phyloP scores from a whole-genome alignment of 2,329 filamentous ascomycete species.

The Xenoacremonium recifei region DNA sequence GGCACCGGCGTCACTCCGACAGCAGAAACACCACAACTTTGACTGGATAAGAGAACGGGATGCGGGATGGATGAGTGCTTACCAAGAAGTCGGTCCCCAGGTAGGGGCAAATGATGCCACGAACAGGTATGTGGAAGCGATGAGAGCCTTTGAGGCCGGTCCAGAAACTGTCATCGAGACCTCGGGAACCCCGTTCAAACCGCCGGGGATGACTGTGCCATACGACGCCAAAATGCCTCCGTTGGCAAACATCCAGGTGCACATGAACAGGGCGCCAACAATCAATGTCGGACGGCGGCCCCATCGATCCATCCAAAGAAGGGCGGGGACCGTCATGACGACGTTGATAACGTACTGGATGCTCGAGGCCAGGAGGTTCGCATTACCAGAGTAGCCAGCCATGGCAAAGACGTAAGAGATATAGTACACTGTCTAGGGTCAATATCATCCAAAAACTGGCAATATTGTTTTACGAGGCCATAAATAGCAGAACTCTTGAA shows the following conservation, averaged over 20 bases:
- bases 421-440: conserved; percentile 55
- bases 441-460: not conserved
- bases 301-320: conserved; percentile 73
- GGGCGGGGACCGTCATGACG: conserved; percentile 71
- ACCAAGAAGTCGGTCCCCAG: conserved; percentile 48
- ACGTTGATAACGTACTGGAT: conserved; percentile 74
- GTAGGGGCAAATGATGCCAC: conserved; percentile 49
- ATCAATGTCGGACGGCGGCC: conserved; percentile 70
- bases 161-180: conserved; percentile 47
- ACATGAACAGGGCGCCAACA: conserved; percentile 65
- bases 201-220: conserved; percentile 40
- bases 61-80: too few species aligned
- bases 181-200: conserved; percentile 43
- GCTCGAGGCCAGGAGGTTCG: conserved; percentile 53
- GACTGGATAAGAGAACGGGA: too few species aligned
- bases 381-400: conserved; percentile 41
- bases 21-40: too few species aligned
- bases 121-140: conserved; percentile 65
- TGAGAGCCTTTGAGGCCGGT: conserved; percentile 57
- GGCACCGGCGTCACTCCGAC: too few species aligned
- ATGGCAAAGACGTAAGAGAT: conserved; percentile 46
- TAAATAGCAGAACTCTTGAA: not conserved
- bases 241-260: conserved; percentile 55
- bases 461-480: not conserved
- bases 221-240: conserved; percentile 50